Evolutionary conservation across 208 protist species (phyloP), one percentile per base, ranked within the genome.

Genomic region (Trypanosoma congolense): DNA sequence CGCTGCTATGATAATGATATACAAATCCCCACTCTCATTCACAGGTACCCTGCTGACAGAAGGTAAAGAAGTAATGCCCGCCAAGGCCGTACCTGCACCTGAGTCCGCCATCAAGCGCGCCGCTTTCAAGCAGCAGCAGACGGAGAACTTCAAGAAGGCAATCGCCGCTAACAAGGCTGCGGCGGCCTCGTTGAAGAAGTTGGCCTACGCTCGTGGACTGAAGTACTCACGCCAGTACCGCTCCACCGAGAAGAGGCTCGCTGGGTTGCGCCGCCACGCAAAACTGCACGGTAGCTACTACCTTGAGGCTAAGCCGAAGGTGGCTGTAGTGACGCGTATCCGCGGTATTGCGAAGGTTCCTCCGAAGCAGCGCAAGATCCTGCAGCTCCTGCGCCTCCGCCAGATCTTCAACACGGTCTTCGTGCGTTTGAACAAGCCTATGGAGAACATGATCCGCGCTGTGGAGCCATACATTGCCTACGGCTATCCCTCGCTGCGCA

Each of bases 341-440:
- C 92, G 97, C 62, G 98, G 96, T 99, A 99, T 99, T 69, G 98
- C 97, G 77, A 91, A 92, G 62, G 83, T 99, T 16, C 60, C 75
- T 58, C 98, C 99, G 64, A 98, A 98, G 80, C 83, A 90, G 70
- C 79, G 90, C 54, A 99, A 99, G 92, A 98, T 99, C 75, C 87
- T 99, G 6, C 91, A 98, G 81, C 88, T 99, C 12, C 82, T 99
- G 57, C 94, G 98, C 72, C 95, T 99, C 22, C 80, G 92, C 54
- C 97, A 99, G 88, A 99, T 99, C 88, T 90, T 99, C 95, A 99
- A 99, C 83, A 98, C 87, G 50, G 96, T 99, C 44, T 99, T 99
- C 71, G 83, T 99, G 63, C 93, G 93, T 61, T 50, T 99, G 26
- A 99, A 99, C 96, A 99, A 99, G 83, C 96, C 98, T 41, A 99